Evolutionary conservation across 2,329 filamentous ascomycete species (phyloP).

Genomic region (Monilinia polystroma): DNA sequence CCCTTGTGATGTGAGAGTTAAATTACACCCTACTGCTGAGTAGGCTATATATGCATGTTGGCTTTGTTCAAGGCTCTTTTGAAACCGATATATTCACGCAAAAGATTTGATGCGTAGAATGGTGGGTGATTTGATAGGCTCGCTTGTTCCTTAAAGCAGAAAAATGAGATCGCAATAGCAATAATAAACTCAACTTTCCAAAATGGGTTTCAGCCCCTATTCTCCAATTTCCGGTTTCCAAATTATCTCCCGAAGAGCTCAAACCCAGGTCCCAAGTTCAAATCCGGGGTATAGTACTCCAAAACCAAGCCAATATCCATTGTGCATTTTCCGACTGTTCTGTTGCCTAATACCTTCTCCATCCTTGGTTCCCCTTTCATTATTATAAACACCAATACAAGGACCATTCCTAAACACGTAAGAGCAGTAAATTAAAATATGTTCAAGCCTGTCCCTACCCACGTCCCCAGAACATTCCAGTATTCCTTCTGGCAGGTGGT

Average conservation of each 20-base stretch:
- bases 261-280: conserved; percentile 2
- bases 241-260: not conserved
- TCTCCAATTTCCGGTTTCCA: not conserved
- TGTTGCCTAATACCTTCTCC: not conserved
- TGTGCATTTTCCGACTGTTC: not conserved
- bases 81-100: not conserved
- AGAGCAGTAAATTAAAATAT: not conserved
- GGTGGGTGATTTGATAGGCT: not conserved
- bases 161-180: not conserved
- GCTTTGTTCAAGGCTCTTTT: not conserved
- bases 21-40: conserved; percentile 25
- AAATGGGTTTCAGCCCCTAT: not conserved
- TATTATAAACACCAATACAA: not conserved
- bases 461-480: conserved; percentile 21
- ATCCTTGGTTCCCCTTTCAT: not conserved
- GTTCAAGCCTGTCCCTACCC: not conserved
- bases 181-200: not conserved
- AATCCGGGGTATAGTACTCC: conserved; percentile 14
- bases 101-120: not conserved
- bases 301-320: not conserved
- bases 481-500: conserved; percentile 26
- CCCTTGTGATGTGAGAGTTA: conserved; percentile 32
- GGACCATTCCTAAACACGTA: not conserved
- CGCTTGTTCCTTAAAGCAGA: not conserved
- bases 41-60: not conserved